These are phyloP conservation scores for Chytridium lagenaria DNA, from an alignment of 371 early-diverging fungal species.

Conservation along the genomic window DNA sequence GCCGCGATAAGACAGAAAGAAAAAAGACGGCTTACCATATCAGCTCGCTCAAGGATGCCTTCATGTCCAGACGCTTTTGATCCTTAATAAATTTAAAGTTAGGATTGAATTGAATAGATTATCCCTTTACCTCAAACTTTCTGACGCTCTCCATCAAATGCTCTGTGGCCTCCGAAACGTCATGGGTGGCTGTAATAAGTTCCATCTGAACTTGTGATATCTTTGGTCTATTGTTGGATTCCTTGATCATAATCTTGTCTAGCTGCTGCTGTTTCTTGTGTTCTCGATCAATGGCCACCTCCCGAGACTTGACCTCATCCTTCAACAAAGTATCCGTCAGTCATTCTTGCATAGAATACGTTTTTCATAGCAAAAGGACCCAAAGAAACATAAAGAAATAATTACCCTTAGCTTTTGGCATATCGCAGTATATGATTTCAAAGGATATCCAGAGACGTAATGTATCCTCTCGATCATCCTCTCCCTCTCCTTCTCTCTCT, in stretches of 20 bases:
- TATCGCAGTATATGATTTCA: slow-evolving; percentile 33
- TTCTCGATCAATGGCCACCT: slow-evolving; percentile 36
- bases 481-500: slow-evolving; percentile 33
- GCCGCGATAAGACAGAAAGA: background rate
- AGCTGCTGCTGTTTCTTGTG: slow-evolving; percentile 38
- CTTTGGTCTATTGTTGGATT: slow-evolving; percentile 34
- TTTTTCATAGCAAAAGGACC: too few relatives aligned
- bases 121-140: slow-evolving; percentile 35
- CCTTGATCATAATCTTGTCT: slow-evolving; percentile 38
- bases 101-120: background rate
- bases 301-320: slow-evolving; percentile 24
- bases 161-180: slow-evolving; percentile 35
- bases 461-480: slow-evolving; percentile 32
- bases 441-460: slow-evolving; percentile 24
- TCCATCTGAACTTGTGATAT: slow-evolving; percentile 38
- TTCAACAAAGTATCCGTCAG: background rate
- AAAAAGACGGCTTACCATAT: slow-evolving; percentile 22
- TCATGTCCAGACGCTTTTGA: slow-evolving; percentile 36
- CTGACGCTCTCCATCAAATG: slow-evolving; percentile 30
- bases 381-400: too few relatives aligned
- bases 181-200: slow-evolving; percentile 33
- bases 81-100: background rate
- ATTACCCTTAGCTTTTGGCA: slow-evolving; percentile 35
- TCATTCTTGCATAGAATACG: too few relatives aligned
- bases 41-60: slow-evolving; percentile 35